Base-by-base conservation (phyloP, 2,329 filamentous ascomycete species). In the Exophiala sideris region DNA sequence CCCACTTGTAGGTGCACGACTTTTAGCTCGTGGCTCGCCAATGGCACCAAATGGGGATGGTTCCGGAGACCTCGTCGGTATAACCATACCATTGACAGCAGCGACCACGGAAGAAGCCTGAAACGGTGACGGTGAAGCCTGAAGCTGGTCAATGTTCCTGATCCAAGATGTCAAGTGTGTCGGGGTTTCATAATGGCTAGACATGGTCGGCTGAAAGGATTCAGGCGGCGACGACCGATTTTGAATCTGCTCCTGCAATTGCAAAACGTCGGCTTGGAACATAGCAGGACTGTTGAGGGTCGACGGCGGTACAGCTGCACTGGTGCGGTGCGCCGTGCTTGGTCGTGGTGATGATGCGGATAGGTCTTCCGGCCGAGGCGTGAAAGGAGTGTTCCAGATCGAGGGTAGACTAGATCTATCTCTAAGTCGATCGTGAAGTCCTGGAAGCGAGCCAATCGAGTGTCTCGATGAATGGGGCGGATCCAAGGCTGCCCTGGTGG, bases 311-410 rank as follows among this genome's bases (percentile, higher is more conserved):
- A 38, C 33, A 20, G 35, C 6, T 5, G 45, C 8, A 6, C 36
- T 34, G n/a, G 21, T 29, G 9, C 50, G 50, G 32, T 50, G 63
- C 32, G 66, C 64, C 12, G 65, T 68, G 41, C 60, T 63, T 20
- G 66, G 62, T 14, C 67, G 65, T 21, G 70, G 69, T 6, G 72
- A 68, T 18, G 73, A 74, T 20, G 67, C 70, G 14, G 65, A 54
- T 36, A 64, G 62, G 36, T 75, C 75, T 51, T 71, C 72, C 6
- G 73, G 63, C n/a, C 71, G 68, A 12, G 75, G 70, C 1, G 74
- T 68, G 52, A 78, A 75, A 21, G 71, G 69, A 0, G 72, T 71
- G 46, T 72, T 76, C 68, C 71, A 76, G 41, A 79, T 71, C 34
- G 70, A 74, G 8, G 73, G 72, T 5, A 78, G 52, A 7, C 45